Percentiles rank a stretch among this genome's conserved stretches.
Conservation (phyloP, 2,329 filamentous ascomycete species). For the Nemania sp. region DNA sequence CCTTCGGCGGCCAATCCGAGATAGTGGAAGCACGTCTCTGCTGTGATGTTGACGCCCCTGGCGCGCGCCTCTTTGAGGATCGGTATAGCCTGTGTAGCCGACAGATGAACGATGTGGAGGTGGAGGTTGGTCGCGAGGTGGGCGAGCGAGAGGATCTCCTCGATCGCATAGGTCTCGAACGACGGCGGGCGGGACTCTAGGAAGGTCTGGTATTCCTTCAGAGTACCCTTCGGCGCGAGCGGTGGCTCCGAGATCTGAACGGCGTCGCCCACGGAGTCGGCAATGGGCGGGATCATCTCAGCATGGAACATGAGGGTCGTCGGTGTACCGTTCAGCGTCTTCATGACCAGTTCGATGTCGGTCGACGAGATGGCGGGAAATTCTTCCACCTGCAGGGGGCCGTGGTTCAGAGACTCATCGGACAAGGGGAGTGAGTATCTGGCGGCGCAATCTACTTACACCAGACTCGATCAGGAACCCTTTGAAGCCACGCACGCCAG, state of each 20-base stretch:
- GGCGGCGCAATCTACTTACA: slow-evolving; percentile 65
- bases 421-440: slow-evolving; percentile 6
- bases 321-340: slow-evolving; percentile 74
- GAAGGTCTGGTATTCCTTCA: slow-evolving; percentile 86
- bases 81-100: slow-evolving; percentile 85
- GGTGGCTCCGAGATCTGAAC: slow-evolving; percentile 73
- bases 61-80: slow-evolving; percentile 74
- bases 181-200: slow-evolving; percentile 84
- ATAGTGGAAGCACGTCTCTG: slow-evolving; percentile 96
- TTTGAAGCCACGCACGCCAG: slow-evolving; percentile 93
- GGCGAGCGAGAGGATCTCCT: slow-evolving; percentile 82
- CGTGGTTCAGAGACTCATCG: slow-evolving; percentile 28
- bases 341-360: slow-evolving; percentile 82
- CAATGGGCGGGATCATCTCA: slow-evolving; percentile 92
- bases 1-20: slow-evolving; percentile 81
- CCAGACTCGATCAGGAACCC: slow-evolving; percentile 97
- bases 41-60: slow-evolving; percentile 81
- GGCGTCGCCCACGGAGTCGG: slow-evolving; percentile 77
- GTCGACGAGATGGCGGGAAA: slow-evolving; percentile 85
- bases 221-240: slow-evolving; percentile 69
- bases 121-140: slow-evolving; percentile 79
- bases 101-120: slow-evolving; percentile 92
- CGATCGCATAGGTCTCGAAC: slow-evolving; percentile 90
- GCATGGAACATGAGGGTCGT: slow-evolving; percentile 99
- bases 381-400: slow-evolving; percentile 73